These are phyloP conservation scores for Cucumis melo DNA, from an alignment of 306 rosid genomes.

Conservation along the genomic window DNA sequence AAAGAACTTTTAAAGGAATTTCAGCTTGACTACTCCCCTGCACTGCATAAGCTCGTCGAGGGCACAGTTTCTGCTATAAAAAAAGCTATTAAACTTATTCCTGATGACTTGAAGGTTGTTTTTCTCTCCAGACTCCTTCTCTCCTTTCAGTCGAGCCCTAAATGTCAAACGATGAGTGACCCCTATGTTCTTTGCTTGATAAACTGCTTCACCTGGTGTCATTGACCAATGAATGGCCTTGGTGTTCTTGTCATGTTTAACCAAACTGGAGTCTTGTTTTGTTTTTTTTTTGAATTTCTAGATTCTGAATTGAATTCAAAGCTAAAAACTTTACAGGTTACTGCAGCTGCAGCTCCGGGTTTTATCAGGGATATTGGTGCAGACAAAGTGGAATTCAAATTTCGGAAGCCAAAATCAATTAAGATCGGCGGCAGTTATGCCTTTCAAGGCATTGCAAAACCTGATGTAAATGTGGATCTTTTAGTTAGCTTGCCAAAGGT, in stretches of 20 bases:
- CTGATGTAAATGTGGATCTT: conserved; percentile 55
- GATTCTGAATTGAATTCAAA: neutral
- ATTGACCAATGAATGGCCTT: neutral
- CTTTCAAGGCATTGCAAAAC: conserved; percentile 38
- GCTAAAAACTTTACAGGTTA: conserved; percentile 25
- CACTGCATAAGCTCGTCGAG: conserved; percentile 31
- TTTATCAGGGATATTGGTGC: conserved; percentile 75
- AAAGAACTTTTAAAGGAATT: conserved; percentile 61
- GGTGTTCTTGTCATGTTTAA: neutral
- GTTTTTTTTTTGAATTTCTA: neutral
- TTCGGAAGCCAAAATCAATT: conserved; percentile 45
- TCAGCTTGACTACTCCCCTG: conserved; percentile 22
- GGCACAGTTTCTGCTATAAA: conserved; percentile 41
- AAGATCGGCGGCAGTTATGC: conserved; percentile 63
- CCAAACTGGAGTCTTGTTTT: neutral
- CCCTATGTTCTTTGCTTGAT: neutral
- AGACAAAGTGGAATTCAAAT: conserved; percentile 71
- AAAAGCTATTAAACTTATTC: conserved; percentile 39
- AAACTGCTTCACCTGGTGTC: neutral
- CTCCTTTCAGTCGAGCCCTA: too few species aligned
- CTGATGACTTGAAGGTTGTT: conserved; percentile 36
- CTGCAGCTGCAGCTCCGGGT: conserved; percentile 43
- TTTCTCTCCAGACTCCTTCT: neutral
- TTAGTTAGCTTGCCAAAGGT: conserved; percentile 76
- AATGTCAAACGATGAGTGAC: neutral